A percentile compares a stretch with the other conserved stretches of the same genome.
phyloP scores from a whole-genome alignment of 805 yeast genomes.

The Myxozyma neotropica region DNA sequence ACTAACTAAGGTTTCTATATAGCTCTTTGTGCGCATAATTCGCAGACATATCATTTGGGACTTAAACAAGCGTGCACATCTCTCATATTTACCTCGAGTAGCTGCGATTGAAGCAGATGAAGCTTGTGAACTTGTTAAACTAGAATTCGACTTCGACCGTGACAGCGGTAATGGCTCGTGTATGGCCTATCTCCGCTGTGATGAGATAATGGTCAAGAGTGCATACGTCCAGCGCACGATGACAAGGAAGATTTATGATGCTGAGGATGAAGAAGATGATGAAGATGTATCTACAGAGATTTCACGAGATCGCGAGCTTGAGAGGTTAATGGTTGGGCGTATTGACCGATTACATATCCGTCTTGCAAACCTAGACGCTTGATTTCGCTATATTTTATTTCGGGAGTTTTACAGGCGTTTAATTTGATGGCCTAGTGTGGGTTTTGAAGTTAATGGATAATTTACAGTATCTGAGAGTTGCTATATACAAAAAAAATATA shows the following conservation, averaged over 20 bases:
- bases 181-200: constrained; percentile 22
- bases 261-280: constrained; percentile 2
- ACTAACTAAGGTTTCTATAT: too few relatives aligned
- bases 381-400: not conserved
- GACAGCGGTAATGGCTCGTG: not conserved
- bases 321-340: constrained; percentile 20
- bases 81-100: constrained; percentile 20
- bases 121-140: constrained; percentile 26
- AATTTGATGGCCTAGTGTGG: too few relatives aligned
- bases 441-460: too few relatives aligned
- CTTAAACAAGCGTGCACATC: constrained; percentile 16
- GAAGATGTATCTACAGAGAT: not conserved
- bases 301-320: constrained; percentile 12
- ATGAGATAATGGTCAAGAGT: constrained; percentile 11
- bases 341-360: constrained; percentile 8
- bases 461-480: too few relatives aligned
- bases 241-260: not conserved
- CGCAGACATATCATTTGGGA: constrained; percentile 23
- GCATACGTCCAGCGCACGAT: constrained; percentile 14
- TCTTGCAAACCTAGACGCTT: too few relatives aligned
- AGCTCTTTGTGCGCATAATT: constrained; percentile 21
- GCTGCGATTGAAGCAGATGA: constrained; percentile 30
- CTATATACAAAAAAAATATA: not conserved
- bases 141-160: constrained; percentile 7
- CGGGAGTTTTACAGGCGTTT: not conserved